phyloP scores from a whole-genome alignment of 768 basidiomycete species.

The Trametes maxima region DNA sequence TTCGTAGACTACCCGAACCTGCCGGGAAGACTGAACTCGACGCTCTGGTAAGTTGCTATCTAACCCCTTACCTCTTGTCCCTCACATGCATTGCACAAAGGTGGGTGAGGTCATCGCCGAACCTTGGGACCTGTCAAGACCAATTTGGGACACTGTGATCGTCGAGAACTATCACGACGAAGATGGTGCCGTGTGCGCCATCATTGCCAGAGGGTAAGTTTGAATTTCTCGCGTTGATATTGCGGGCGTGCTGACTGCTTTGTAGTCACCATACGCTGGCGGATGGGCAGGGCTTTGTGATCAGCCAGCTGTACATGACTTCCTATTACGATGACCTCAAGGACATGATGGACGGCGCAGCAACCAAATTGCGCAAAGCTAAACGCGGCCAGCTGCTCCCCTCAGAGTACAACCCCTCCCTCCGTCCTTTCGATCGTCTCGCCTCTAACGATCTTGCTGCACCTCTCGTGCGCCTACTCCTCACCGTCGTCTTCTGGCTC shows the following conservation, averaged over 20 bases:
- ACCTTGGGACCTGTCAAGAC: constrained; percentile 25
- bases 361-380: constrained; percentile 8
- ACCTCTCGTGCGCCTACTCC: constrained; percentile 21
- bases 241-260: neutral
- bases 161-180: constrained; percentile 30
- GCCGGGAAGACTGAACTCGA: constrained; percentile 27
- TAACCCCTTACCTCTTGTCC: neutral
- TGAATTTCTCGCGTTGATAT: neutral
- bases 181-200: constrained; percentile 24
- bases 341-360: constrained; percentile 18
- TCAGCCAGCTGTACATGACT: constrained; percentile 30
- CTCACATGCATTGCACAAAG: constrained; percentile 2
- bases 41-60: constrained; percentile 17
- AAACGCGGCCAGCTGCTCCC: constrained; percentile 24
- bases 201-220: constrained; percentile 25
- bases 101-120: constrained; percentile 28
- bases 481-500: constrained; percentile 24
- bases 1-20: constrained; percentile 24
- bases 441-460: constrained; percentile 11
- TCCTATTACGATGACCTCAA: constrained; percentile 28
- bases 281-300: constrained; percentile 30
- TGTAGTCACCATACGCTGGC: constrained; percentile 28
- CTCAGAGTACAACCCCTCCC: constrained; percentile 22
- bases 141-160: constrained; percentile 26
- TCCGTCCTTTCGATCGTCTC: constrained; percentile 23